Percentiles rank a stretch among this genome's conserved stretches.
phyloP scores from a whole-genome alignment of 208 protist genomes.

The Leishmania martiniquensis region DNA sequence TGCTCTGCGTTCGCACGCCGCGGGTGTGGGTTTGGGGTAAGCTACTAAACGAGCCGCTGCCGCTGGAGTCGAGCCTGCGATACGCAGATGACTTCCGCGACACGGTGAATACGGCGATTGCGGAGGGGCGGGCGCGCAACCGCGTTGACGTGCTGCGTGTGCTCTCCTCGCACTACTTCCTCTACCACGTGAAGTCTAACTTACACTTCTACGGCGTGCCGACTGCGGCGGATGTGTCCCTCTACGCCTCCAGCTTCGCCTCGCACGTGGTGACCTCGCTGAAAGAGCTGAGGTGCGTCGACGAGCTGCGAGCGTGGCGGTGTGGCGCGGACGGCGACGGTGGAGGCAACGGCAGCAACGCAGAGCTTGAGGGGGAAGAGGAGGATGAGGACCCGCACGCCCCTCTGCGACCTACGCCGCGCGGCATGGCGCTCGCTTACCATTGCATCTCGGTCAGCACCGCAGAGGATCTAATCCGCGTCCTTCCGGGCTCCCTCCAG shows the following conservation, averaged over 20 bases:
- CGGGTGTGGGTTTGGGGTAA: conserved; percentile 74
- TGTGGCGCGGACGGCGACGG: background rate
- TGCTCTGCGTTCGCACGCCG: conserved; percentile 64
- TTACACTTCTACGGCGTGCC: conserved; percentile 84
- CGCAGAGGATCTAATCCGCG: conserved; percentile 49
- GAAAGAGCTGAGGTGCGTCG: conserved; percentile 56
- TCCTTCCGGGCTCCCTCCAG: conserved; percentile 22
- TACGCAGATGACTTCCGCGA: conserved; percentile 86
- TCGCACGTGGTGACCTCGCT: conserved; percentile 55
- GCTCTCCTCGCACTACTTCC: conserved; percentile 84
- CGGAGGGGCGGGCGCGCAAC: conserved; percentile 49
- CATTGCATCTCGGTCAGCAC: conserved; percentile 67
- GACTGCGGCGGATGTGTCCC: conserved; percentile 57
- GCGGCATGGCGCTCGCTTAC: conserved; percentile 63
- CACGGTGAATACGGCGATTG: conserved; percentile 76
- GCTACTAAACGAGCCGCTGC: conserved; percentile 81
- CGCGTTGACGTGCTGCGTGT: conserved; percentile 76
- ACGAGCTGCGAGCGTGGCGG: conserved; percentile 16
- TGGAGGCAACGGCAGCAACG: background rate
- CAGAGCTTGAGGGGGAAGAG: conserved; percentile 25
- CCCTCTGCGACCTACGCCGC: conserved; percentile 52
- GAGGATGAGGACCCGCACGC: conserved; percentile 50
- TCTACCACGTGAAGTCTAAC: conserved; percentile 76
- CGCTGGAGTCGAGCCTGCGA: conserved; percentile 77
- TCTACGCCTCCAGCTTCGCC: conserved; percentile 80